Conservation (phyloP, 495 filamentous ascomycete genomes). For the Lasiosphaeria hispida region DNA sequence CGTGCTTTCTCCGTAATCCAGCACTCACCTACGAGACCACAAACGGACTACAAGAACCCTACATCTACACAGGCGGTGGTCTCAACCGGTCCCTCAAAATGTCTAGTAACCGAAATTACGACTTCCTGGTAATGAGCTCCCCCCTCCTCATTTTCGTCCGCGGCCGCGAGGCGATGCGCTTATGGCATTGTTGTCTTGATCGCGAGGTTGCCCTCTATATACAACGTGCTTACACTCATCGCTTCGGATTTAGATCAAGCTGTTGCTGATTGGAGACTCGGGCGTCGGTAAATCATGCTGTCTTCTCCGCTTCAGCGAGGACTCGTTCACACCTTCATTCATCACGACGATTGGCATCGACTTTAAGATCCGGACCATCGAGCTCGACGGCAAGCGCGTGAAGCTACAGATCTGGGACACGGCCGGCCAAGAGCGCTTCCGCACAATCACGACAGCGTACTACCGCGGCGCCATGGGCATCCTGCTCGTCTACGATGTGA, state of each 20-base stretch:
- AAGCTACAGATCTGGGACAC: slow-evolving; percentile 99
- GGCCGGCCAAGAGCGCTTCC: slow-evolving; percentile 94
- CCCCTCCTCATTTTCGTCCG: slow-evolving; percentile 3
- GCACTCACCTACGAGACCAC: not conserved
- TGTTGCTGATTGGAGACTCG: slow-evolving; percentile 96
- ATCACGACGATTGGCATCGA: slow-evolving; percentile 99
- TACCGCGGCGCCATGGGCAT: slow-evolving; percentile 99
- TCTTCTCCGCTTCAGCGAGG: slow-evolving; percentile 95
- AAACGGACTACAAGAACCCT: not conserved
- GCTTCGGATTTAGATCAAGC: slow-evolving; percentile 73
- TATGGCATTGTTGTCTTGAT: no score
- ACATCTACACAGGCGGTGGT: not conserved
- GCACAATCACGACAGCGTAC: slow-evolving; percentile 98
- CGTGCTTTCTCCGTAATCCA: not conserved
- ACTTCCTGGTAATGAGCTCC: slow-evolving; percentile 76
- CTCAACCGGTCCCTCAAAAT: slow-evolving; percentile 46
- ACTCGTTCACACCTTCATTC: slow-evolving; percentile 97
- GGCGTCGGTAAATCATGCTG: slow-evolving; percentile 99
- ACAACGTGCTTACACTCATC: slow-evolving; percentile 1
- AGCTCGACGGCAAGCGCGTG: slow-evolving; percentile 95
- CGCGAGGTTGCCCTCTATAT: slow-evolving; percentile 1
- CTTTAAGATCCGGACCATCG: slow-evolving; percentile 99
- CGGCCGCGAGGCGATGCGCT: not conserved
- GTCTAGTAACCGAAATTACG: slow-evolving; percentile 97
- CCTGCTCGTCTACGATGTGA: slow-evolving; percentile 96